Evolutionary conservation across 371 early-diverging fungal genomes (phyloP), one percentile per base, ranked within the genome.

Genomic region (Circinella umbellata): DNA sequence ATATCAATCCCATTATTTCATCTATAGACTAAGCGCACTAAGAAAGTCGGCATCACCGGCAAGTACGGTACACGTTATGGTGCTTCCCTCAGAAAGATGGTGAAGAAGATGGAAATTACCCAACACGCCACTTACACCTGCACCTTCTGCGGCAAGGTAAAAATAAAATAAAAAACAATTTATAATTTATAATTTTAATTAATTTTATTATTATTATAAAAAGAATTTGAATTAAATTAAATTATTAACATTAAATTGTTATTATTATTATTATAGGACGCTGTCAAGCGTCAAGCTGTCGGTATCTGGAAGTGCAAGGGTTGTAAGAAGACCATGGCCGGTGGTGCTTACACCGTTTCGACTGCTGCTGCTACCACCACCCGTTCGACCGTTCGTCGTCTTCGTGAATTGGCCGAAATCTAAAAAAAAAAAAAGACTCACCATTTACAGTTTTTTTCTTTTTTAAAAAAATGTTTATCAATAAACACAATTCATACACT

Each of bases 21-120:
- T 64, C 46, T 34, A 69, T 86, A 91, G 96, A 95, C 95, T 83
- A 98, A 98, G 89, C 94, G 99, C 87, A 99, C 99, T 69, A 99
- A 96, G 92, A 99, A 99, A 92, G 99, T 99, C 82, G 99, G 99
- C 89, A 95, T 99, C 85, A 91, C 93, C 88, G 99, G 99, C 83
- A 99, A 99, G 90, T 99, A 99, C 93, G 99, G 99, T 87, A 95
- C 97, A 82, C 98, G 99, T 90, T 99, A 99, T 91, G 99, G 99
- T 93, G 96, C 99, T 75, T 99, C 99, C 72, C 92, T 99, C 77
- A 93, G 99, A 91, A 99, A 99, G 93, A 95, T 95, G 91, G 94
- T 99, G 76, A 99, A 99, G 95, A 97, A 98, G 91, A 97, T 98
- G 91, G 99, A 99, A 92, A 96, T 98, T 86, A 96, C 99, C 81